Evolutionary conservation across 495 filamentous ascomycete species (phyloP).

Genomic region (Elaphomyces granulatus): DNA sequence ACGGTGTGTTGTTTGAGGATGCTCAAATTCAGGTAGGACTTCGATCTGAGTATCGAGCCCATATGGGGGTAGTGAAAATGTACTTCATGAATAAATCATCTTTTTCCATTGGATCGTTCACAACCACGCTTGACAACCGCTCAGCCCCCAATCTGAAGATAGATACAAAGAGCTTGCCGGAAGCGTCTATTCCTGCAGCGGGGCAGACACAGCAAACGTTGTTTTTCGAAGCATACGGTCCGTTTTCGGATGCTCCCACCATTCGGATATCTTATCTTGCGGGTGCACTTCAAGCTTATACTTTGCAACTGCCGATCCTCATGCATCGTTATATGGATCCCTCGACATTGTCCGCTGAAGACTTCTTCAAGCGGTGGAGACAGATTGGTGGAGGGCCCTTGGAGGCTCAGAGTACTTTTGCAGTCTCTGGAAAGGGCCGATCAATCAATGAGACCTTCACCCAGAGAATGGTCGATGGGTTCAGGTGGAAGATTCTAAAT

Average conservation of each 20-base stretch:
- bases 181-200: constrained; percentile 59
- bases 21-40: constrained; percentile 85
- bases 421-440: constrained; percentile 35
- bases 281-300: constrained; percentile 84
- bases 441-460: constrained; percentile 43
- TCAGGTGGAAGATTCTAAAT: constrained; percentile 75
- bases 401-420: constrained; percentile 79
- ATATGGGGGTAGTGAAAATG: constrained; percentile 87
- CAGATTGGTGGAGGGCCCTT: constrained; percentile 84
- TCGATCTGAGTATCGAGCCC: constrained; percentile 82
- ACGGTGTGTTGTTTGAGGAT: constrained; percentile 91
- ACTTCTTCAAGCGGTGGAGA: constrained; percentile 98
- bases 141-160: constrained; percentile 56
- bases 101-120: constrained; percentile 71
- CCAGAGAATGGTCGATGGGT: constrained; percentile 53
- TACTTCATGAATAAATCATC: constrained; percentile 92
- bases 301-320: constrained; percentile 75
- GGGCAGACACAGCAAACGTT: constrained; percentile 85
- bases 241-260: constrained; percentile 76
- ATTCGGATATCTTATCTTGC: constrained; percentile 90
- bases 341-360: constrained; percentile 65
- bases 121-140: constrained; percentile 79
- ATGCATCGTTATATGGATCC: constrained; percentile 95
- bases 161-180: constrained; percentile 77
- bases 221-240: constrained; percentile 73